Evolutionary conservation across 768 basidiomycete species (phyloP), one percentile per base, ranked within the genome.

Genomic region (Lyophyllum semitale): DNA sequence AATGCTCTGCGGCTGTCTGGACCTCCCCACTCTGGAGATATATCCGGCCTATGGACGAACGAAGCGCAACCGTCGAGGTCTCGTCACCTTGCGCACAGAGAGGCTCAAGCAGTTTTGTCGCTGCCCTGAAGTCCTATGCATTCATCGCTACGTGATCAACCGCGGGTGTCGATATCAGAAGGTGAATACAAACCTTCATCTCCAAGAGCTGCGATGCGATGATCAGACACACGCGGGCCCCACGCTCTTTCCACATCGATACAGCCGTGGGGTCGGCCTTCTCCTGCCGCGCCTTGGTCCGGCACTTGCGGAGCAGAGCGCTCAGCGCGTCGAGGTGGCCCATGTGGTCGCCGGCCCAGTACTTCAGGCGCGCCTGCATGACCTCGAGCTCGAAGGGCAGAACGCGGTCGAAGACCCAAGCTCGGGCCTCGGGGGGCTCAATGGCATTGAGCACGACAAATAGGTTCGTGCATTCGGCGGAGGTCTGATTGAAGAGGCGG

Each of bases 241-340:
- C 85, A 53, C 91, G 83, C 68, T 94, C 91, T 56, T 84, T 85
- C 91, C 91, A 94, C 90, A 93, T 92, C 48, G 78, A 76, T 18
- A 77, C 67, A 29, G 72, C 61, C 8, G 64, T 66, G 6, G 65
- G 48, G 54, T 81, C 79, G n/a, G 59, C 62, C 22, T 65, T 65
- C 1, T 74, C 75, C 30, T 71, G 69, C 32, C 80, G 72, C 20
- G 82, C 78, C 57, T 78, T 81, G 15, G 57, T 60, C 58, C 83
- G 83, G 67, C 91, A 91, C 58, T 79, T 83, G 44, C 65, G 71
- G 49, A 93, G 71, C 55, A 93, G 71, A n/a, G 69, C 81, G 55
- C 75, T 76, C 22, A 94, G 77, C 26, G 85, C 83, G 67, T 94
- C 91, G 53, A 93, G 76, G 69, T 93, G 90, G 2, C 84, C 87